Conservation (phyloP, 1,139 yeast genomes). For the Hemisphaericaspora xylanilytica region DNA sequence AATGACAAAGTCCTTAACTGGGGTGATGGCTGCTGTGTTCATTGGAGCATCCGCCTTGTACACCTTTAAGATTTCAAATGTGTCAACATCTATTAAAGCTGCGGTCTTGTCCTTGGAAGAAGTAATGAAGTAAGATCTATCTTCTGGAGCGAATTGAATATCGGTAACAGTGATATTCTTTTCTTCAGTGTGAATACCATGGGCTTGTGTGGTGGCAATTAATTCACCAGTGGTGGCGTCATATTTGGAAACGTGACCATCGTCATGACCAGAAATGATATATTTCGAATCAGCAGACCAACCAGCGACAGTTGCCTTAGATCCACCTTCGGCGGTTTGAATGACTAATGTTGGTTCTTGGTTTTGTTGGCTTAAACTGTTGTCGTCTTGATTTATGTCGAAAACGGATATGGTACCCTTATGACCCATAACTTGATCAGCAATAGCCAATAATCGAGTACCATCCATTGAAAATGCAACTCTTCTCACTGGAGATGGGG, state of each 20-base stretch:
- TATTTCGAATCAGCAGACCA: slow-evolving; percentile 77
- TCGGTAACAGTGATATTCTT: slow-evolving; percentile 63
- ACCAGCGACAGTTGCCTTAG: slow-evolving; percentile 80
- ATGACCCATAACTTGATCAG: slow-evolving; percentile 93
- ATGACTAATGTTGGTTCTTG: slow-evolving; percentile 60
- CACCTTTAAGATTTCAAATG: slow-evolving; percentile 68
- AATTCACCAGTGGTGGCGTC: slow-evolving; percentile 75
- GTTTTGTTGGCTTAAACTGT: slow-evolving; percentile 33
- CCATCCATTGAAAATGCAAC: slow-evolving; percentile 84
- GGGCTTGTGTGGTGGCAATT: slow-evolving; percentile 58
- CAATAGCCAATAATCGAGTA: slow-evolving; percentile 65
- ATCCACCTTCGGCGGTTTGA: slow-evolving; percentile 57
- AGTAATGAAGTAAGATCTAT: slow-evolving; percentile 85
- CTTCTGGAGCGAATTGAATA: slow-evolving; percentile 80
- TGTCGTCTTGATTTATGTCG: slow-evolving; percentile 49
- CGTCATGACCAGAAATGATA: slow-evolving; percentile 84
- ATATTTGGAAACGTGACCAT: slow-evolving; percentile 80
- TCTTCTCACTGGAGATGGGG: slow-evolving; percentile 84
- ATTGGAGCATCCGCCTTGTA: slow-evolving; percentile 90
- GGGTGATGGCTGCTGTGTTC: slow-evolving; percentile 94
- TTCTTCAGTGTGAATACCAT: slow-evolving; percentile 62
- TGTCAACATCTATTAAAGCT: slow-evolving; percentile 74
- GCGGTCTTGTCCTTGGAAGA: slow-evolving; percentile 92
- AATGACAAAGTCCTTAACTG: slow-evolving; percentile 85
- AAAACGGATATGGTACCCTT: slow-evolving; percentile 74